Evolutionary conservation across 2,329 filamentous ascomycete genomes (phyloP).

Genomic region (Neurospora sp.): DNA sequence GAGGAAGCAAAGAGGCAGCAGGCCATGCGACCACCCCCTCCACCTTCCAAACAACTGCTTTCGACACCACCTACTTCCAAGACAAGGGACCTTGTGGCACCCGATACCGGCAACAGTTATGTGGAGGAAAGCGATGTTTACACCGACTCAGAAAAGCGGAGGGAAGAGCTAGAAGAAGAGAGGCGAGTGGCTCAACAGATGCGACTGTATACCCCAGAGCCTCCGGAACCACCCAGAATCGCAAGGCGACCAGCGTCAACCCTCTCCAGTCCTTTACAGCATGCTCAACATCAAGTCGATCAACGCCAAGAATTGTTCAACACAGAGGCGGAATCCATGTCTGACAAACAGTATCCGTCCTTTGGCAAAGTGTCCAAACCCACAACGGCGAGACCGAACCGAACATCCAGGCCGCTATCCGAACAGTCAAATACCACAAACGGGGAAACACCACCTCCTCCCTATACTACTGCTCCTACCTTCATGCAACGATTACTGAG

Average conservation of each 20-base stretch:
- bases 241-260: not conserved
- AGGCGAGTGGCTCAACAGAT: not conserved
- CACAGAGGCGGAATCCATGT: not conserved
- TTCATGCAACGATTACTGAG: not conserved
- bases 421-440: not conserved
- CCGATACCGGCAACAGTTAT: slow-evolving; percentile 14
- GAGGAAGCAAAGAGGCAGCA: slow-evolving; percentile 4
- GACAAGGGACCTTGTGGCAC: not conserved
- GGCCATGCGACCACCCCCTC: slow-evolving; percentile 1
- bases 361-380: not conserved
- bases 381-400: not conserved
- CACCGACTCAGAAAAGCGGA: slow-evolving; percentile 7
- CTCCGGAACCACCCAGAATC: not conserved
- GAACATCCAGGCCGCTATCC: not conserved
- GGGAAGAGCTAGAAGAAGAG: not conserved
- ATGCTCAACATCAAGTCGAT: not conserved
- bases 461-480: not conserved
- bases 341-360: not conserved
- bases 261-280: not conserved
- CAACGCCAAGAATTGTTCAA: not conserved
- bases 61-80: not conserved
- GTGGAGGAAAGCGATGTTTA: slow-evolving; percentile 19
- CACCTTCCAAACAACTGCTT: not conserved
- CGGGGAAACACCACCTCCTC: not conserved
- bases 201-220: not conserved